Evolutionary conservation across 163 green algal genomes (phyloP).

Genomic region (Scenedesmus sp.): DNA sequence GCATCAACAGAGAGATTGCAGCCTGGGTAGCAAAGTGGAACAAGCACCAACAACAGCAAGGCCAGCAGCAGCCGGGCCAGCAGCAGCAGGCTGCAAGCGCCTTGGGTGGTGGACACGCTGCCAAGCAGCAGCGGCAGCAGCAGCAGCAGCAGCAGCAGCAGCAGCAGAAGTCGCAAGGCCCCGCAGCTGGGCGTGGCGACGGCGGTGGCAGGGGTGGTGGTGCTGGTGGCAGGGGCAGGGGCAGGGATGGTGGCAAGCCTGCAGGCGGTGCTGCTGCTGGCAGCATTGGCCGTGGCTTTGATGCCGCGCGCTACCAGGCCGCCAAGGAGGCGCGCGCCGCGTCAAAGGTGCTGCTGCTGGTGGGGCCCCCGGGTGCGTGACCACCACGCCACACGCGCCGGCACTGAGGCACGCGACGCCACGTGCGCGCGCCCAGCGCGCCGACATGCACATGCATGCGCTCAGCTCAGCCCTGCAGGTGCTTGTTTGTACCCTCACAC

Average conservation of each 20-base stretch:
- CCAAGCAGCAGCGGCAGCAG: conserved; percentile 26
- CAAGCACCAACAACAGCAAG: neutral
- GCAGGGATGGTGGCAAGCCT: neutral
- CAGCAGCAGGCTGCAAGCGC: conserved; percentile 7
- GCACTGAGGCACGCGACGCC: neutral
- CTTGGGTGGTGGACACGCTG: neutral
- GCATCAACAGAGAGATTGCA: conserved; percentile 86
- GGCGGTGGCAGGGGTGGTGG: neutral
- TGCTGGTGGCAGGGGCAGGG: neutral
- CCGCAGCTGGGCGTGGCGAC: neutral
- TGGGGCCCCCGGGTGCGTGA: conserved; percentile 82
- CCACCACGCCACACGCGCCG: neutral
- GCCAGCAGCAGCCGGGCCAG: conserved; percentile 25
- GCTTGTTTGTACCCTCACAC: no score
- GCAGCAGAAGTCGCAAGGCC: neutral
- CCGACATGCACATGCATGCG: neutral
- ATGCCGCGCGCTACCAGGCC: conserved; percentile 39
- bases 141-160: conserved; percentile 8
- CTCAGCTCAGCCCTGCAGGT: neutral
- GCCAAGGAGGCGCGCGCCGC: conserved; percentile 50
- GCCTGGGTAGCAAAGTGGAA: conserved; percentile 83
- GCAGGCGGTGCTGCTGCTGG: neutral
- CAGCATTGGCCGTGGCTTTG: conserved; percentile 29
- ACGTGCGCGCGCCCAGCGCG: neutral
- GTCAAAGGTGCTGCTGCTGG: conserved; percentile 88